Evolutionary conservation across 2,329 filamentous ascomycete species (phyloP), one percentile per base, ranked within the genome.

Genomic region (Curvularia eragrostidis): DNA sequence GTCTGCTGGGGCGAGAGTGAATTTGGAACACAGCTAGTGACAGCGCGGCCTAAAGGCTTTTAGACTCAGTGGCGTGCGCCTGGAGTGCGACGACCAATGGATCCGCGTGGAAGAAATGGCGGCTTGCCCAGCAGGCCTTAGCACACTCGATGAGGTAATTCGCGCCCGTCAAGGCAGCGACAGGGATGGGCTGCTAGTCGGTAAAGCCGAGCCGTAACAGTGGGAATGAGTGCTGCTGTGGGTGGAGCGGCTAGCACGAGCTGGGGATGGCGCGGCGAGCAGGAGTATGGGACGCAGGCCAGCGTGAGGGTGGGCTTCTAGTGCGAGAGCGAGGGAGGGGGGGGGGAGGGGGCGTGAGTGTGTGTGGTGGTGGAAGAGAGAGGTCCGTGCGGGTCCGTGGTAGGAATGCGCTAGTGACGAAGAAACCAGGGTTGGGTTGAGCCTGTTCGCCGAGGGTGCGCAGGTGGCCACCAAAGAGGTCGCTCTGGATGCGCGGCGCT

Each of bases 71-170:
- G 71, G 72, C 71, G 76, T 73, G 71, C 69, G 69, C 72, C 74
- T 70, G 68, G 71, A 56, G 72, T 69, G 67, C 72, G 69, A 61
- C 65, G 66, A 66, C 72, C 71, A 76, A 74, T 74, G 53, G 71
- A 56, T 42, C 47, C 46, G 59, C 48, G 56, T 59, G 63, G 63
- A 61, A 59, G 65, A 64, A 66, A 56, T 62, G 63, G 71, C 71
- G 70, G 68, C 70, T 68, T 67, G 63, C 64, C 64, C 66, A 61
- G 67, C 61, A 51, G 54, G 65, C 66, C 63, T 73, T 75, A 73
- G 72, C 68, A 66, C 65, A 66, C 65, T 66, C 52, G 62, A 74
- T 76, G 73, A 76, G 69, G 74, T 76, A 76, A 76, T 76, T 66
- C 59, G 61, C 52, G 54, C 61, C 63, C 62, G 65, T 62, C 66